Evolutionary conservation across 2,329 filamentous ascomycete species (phyloP).

Genomic region (Chrysoporthe puriensis): DNA sequence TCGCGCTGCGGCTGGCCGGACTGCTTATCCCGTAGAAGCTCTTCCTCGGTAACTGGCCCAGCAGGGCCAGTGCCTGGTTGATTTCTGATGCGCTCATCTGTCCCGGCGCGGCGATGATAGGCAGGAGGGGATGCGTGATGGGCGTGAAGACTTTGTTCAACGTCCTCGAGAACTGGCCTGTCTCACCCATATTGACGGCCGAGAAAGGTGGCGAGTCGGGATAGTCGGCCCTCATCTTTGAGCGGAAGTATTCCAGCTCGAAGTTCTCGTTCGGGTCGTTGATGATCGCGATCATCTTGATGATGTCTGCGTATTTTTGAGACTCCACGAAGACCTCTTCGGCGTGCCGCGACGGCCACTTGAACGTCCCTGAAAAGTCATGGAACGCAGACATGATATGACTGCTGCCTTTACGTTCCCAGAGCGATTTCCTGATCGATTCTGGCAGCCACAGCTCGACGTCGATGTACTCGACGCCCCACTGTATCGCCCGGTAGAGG

Average conservation of each 20-base stretch:
- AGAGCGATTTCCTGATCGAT: conserved; percentile 68
- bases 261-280: conserved; percentile 85
- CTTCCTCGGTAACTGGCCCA: conserved; percentile 79
- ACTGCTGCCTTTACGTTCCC: conserved; percentile 73
- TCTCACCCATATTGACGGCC: conserved; percentile 84
- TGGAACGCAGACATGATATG: conserved; percentile 92
- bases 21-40: conserved; percentile 81
- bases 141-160: conserved; percentile 86
- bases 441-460: conserved; percentile 88
- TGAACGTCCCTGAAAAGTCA: conserved; percentile 83
- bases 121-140: conserved; percentile 82
- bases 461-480: conserved; percentile 89
- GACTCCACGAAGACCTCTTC: conserved; percentile 73
- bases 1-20: conserved; percentile 63
- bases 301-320: conserved; percentile 77
- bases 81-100: conserved; percentile 87
- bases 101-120: conserved; percentile 82
- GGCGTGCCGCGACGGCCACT: conserved; percentile 77
- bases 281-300: conserved; percentile 89
- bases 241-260: conserved; percentile 87
- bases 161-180: conserved; percentile 82
- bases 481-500: conserved; percentile 81
- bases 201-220: conserved; percentile 74
- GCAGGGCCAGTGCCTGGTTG: conserved; percentile 75
- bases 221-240: conserved; percentile 70